Conservation (phyloP, 805 yeast species). For the Saccharomycopsis sp. region DNA sequence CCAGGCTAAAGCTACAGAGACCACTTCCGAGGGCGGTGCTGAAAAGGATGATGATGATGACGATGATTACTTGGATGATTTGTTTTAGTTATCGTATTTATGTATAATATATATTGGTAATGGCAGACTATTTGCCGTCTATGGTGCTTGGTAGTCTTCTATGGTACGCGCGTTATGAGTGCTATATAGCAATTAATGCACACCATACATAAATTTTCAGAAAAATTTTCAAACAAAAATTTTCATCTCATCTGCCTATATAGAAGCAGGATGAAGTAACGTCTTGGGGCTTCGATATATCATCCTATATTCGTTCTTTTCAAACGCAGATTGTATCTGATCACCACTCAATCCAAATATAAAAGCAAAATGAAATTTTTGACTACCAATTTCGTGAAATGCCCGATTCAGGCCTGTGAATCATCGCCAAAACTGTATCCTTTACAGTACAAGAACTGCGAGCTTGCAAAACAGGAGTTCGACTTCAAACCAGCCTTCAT, state of each 20-base stretch:
- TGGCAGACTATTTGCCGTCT: too few relatives aligned
- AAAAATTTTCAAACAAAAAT: neutral
- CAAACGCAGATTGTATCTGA: too few relatives aligned
- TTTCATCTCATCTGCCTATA: neutral
- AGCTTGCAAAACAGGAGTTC: conserved; percentile 67
- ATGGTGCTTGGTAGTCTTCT: too few relatives aligned
- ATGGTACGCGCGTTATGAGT: neutral
- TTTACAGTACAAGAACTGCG: conserved; percentile 56
- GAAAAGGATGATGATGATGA: conserved; percentile 31
- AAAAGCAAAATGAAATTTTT: conserved; percentile 65
- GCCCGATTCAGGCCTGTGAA: conserved; percentile 81
- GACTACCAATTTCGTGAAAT: conserved; percentile 94
- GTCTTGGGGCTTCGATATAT: neutral
- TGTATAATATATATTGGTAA: too few relatives aligned
- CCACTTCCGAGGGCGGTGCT: conserved; percentile 29
- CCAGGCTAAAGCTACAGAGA: conserved; percentile 29
- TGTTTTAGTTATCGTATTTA: conserved; percentile 15
- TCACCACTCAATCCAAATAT: too few relatives aligned
- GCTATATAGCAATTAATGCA: neutral
- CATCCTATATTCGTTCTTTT: too few relatives aligned
- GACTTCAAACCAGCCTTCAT: conserved; percentile 83
- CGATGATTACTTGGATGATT: conserved; percentile 29
- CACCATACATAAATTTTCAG: neutral
- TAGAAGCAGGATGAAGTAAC: too few relatives aligned
- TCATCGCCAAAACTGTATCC: conserved; percentile 75